Evolutionary conservation across 106 monocot genomes (phyloP).

Genomic region (Platanthera zijinensis): DNA sequence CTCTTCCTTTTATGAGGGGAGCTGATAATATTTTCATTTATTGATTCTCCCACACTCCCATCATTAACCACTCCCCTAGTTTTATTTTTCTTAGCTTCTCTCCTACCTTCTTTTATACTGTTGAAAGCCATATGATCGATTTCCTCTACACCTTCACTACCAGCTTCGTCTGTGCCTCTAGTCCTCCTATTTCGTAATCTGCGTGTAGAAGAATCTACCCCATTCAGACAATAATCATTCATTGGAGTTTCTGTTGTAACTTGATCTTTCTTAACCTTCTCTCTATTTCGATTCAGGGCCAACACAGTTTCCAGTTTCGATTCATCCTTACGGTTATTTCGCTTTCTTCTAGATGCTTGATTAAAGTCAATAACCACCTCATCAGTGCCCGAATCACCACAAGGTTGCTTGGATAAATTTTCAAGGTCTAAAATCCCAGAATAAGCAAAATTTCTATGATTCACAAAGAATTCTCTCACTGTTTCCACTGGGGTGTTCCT

Average conservation of each 20-base stretch:
- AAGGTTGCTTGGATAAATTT: not conserved
- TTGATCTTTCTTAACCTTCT: not conserved
- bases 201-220: not conserved
- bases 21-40: not conserved
- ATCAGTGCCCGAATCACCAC: not conserved
- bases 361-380: not conserved
- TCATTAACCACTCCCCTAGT: not conserved
- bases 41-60: not conserved
- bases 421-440: not conserved
- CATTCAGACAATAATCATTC: not conserved
- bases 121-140: not conserved
- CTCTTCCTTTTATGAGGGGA: not conserved
- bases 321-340: not conserved
- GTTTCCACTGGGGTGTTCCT: not conserved
- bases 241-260: not conserved
- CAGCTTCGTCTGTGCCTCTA: not conserved
- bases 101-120: not conserved
- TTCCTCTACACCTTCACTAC: not conserved
- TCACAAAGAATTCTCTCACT: constrained; percentile 7
- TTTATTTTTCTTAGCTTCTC: not conserved
- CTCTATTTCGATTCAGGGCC: not conserved
- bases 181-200: not conserved
- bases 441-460: not conserved
- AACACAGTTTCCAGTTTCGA: not conserved
- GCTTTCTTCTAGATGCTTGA: not conserved